Evolutionary conservation across 2,329 filamentous ascomycete species (phyloP), one percentile per base, ranked within the genome.

Genomic region (Blastomyces silverae): DNA sequence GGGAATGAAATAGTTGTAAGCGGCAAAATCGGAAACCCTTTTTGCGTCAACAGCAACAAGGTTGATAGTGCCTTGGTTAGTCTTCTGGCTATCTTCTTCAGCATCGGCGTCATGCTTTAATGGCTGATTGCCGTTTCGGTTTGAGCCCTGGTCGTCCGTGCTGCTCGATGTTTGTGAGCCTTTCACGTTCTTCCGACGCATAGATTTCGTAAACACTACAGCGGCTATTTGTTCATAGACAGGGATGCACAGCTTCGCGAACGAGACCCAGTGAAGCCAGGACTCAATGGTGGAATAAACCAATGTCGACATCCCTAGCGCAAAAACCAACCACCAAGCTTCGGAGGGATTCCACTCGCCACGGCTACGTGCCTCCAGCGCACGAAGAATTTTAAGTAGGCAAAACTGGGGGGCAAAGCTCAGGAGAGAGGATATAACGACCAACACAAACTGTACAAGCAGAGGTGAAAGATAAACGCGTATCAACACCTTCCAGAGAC

Each of bases 151-250:
- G 20, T 65, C 65, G 10, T 69, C 70, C 22, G 71, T 66, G 34
- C 76, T 70, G n/a, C 72, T 71, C 44, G 78, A 77, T 60, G 79
- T 79, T 56, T 74, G 80, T 37, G 67, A 66, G 13, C 85, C 83
- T 73, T 91, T 91, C 52, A 90, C 85, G 73, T 92, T 90, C 73
- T 93, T 93, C 60, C 87, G 84, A 55, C 87, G 83, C 81, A 92
- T 85, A 0, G 89, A 84, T 74, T 94, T 94, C 66, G 87, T 84
- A 70, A 92, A 93, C 20, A 93, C 84, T 8, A 91, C 80, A 0
- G 88, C 83, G 1, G 88, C 86, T 1, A 94, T 78, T 70, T 92
- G 87, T 37, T 86, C 83, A 62, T 88, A 85, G 20, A 92, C 79
- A 0, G 89, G 87, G 31, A 91, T 80, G 57, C 82, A 82, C 13